Evolutionary conservation across 148 eudicot species (phyloP).

Genomic region (Simmondsia chinensis): DNA sequence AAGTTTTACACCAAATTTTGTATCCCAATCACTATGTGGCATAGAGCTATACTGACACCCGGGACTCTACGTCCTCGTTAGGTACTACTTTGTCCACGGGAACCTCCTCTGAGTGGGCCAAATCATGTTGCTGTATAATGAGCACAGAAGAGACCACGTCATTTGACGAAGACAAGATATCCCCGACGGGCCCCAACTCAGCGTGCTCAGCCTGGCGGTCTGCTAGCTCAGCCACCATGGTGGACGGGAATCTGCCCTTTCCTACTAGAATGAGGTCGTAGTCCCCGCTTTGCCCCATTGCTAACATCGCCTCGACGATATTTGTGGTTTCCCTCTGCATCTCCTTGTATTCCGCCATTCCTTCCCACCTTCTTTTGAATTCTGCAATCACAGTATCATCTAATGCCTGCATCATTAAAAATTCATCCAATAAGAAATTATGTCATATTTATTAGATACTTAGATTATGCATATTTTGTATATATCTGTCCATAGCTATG

Average conservation of each 20-base stretch:
- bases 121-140: constrained; percentile 32
- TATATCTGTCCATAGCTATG: too few relatives aligned
- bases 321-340: constrained; percentile 12
- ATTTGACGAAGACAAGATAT: constrained; percentile 22
- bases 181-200: constrained; percentile 32
- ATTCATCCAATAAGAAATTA: too few relatives aligned
- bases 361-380: constrained; percentile 22
- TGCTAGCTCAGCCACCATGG: constrained; percentile 27
- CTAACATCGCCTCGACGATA: constrained; percentile 22
- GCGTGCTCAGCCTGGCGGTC: constrained; percentile 27
- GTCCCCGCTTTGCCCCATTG: constrained; percentile 19
- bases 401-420: constrained; percentile 10
- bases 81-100: constrained; percentile 20
- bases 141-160: constrained; percentile 28
- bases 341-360: constrained; percentile 12
- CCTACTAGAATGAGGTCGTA: constrained; percentile 33
- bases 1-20: too few relatives aligned
- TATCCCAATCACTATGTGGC: too few relatives aligned
- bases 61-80: neutral
- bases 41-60: too few relatives aligned
- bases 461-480: too few relatives aligned
- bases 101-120: constrained; percentile 18
- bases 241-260: constrained; percentile 34
- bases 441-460: too few relatives aligned
- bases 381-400: constrained; percentile 16